Evolutionary conservation across 148 eudicot genomes (phyloP), one percentile per base, ranked within the genome.

Genomic region (Spergularia bocconei): DNA sequence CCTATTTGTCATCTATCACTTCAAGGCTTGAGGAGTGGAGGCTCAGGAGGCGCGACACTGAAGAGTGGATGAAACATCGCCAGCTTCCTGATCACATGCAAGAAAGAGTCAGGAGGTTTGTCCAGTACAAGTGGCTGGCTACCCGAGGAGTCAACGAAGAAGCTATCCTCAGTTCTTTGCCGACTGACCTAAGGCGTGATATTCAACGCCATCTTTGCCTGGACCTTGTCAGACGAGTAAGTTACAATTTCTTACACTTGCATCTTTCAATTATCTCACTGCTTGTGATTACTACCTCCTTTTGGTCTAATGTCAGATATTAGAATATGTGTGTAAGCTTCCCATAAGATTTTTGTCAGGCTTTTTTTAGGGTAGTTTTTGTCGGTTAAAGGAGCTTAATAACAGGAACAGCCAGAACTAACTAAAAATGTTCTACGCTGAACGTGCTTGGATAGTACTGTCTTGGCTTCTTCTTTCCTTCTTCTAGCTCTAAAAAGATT

Each of bases 21-120:
- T 86, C 91, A 77, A 91, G 98, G 87, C 93, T 93, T 7, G 98
- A 93, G 79, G 91, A 93, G 65, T 93, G 98, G 98, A 89, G 98
- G 81, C 87, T 93, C 36, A 91, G 79, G 76, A 85, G 89, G 44
- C 85, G 93, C 52, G 98, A 93, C 78, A 93, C 96, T 11, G 98
- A 93, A 80, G 93, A 89, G 82, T 93, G 98, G 98, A 93, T 93
- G 96, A 87, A 81, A 74, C 98, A 91, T 81, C 86, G 98, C 6
- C 96, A 93, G 68, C 91, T 93, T 62, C 96, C 98, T 25, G 80
- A 79, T 67, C 86, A 80, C 79, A 68, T 91, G 33, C 85, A 79
- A 68, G 82, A 80, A 78, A 87, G 96, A 67, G 91, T 85, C 23
- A 82, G 91, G 11, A 83, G 87, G 19, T 93, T 85, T 79, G 92